Evolutionary conservation across 129 eudicot species (phyloP).

Genomic region (Centaurea solstitialis): DNA sequence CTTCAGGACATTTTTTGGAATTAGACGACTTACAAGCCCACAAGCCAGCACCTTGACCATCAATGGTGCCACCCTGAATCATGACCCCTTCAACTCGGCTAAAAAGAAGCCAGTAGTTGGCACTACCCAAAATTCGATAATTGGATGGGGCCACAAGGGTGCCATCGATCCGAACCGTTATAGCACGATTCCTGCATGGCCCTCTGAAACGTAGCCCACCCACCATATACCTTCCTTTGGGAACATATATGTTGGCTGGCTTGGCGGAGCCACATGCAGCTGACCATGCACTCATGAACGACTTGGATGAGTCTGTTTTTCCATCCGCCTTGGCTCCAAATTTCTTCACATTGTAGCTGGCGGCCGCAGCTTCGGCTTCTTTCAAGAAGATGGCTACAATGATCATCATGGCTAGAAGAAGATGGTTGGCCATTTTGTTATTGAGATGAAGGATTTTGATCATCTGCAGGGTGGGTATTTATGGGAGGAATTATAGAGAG

Average conservation of each 20-base stretch:
- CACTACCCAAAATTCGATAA: slow-evolving; percentile 36
- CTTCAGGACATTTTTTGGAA: slow-evolving; percentile 48
- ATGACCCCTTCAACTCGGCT: slow-evolving; percentile 50
- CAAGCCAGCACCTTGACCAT: slow-evolving; percentile 60
- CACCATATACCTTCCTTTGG: slow-evolving; percentile 58
- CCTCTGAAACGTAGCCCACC: slow-evolving; percentile 24
- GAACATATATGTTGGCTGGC: slow-evolving; percentile 58
- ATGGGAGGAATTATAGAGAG: slow-evolving; percentile 3
- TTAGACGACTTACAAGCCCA: slow-evolving; percentile 65
- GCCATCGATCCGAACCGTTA: slow-evolving; percentile 49
- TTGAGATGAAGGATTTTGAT: slow-evolving; percentile 12
- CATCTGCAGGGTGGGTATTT: slow-evolving; percentile 25
- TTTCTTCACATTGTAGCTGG: slow-evolving; percentile 29
- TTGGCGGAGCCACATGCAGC: slow-evolving; percentile 47
- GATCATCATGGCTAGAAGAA: neutral
- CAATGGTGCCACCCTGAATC: slow-evolving; percentile 55
- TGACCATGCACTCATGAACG: slow-evolving; percentile 59
- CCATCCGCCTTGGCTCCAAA: slow-evolving; percentile 73
- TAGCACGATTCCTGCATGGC: slow-evolving; percentile 48
- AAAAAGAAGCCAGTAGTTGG: slow-evolving; percentile 47
- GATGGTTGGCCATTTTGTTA: slow-evolving; percentile 27
- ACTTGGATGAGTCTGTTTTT: slow-evolving; percentile 49
- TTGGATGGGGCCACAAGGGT: slow-evolving; percentile 62
- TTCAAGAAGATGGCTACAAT: slow-evolving; percentile 2
- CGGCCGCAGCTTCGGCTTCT: slow-evolving; percentile 6